Conservation (phyloP, 345 rosid species). For the Brassica cretica region DNA sequence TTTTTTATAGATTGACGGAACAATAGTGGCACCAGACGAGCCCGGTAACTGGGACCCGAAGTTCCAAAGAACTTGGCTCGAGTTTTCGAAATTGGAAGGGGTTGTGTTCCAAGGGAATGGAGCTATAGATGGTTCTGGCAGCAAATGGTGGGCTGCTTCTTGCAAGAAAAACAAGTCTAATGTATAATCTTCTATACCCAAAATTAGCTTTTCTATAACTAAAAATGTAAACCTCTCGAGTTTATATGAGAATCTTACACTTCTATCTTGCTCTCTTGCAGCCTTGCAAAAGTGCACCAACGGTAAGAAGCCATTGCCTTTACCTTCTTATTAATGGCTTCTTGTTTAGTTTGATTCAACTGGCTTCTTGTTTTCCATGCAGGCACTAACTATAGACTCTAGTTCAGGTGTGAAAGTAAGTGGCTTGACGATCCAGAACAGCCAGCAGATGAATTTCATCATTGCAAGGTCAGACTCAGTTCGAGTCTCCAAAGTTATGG, state of each 20-base stretch:
- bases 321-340: slow-evolving; percentile 1
- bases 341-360: slow-evolving; percentile 27
- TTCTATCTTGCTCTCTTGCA: slow-evolving; percentile 43
- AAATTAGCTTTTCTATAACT: slow-evolving; percentile 13
- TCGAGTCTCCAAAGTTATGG: slow-evolving; percentile 60
- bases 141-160: slow-evolving; percentile 98
- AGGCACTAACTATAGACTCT: slow-evolving; percentile 94
- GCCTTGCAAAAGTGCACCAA: slow-evolving; percentile 93
- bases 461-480: slow-evolving; percentile 72
- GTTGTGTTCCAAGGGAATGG: slow-evolving; percentile 84
- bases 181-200: slow-evolving; percentile 42
- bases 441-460: slow-evolving; percentile 95
- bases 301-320: slow-evolving; percentile 57
- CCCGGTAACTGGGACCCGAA: slow-evolving; percentile 86
- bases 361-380: slow-evolving; percentile 32
- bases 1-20: slow-evolving; percentile 80
- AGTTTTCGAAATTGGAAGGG: slow-evolving; percentile 72
- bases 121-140: slow-evolving; percentile 92
- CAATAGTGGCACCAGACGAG: slow-evolving; percentile 84
- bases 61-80: slow-evolving; percentile 73
- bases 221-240: neutral
- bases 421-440: slow-evolving; percentile 88
- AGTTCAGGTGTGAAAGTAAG: slow-evolving; percentile 75
- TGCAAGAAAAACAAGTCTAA: slow-evolving; percentile 93
- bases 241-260: slow-evolving; percentile 27